Evolutionary conservation across 2,329 filamentous ascomycete genomes (phyloP).

Genomic region (Alternaria burnsii): DNA sequence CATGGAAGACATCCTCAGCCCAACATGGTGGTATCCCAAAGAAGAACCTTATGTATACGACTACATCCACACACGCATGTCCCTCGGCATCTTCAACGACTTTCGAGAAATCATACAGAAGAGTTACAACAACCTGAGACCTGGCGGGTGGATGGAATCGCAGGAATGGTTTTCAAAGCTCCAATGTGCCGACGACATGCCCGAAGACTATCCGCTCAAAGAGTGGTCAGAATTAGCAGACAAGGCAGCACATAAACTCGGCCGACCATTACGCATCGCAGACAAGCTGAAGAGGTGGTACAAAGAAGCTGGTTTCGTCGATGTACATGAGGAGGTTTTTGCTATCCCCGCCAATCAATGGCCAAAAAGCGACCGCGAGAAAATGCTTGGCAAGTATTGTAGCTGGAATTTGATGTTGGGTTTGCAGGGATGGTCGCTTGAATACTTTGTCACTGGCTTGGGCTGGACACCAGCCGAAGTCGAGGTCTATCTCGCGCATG

Average conservation of each 20-base stretch:
- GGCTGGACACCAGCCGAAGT: slow-evolving; percentile 57
- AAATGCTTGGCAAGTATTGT: slow-evolving; percentile 60
- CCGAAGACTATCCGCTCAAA: slow-evolving; percentile 55
- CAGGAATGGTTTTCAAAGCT: slow-evolving; percentile 56
- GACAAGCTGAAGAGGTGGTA: slow-evolving; percentile 64
- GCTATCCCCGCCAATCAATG: slow-evolving; percentile 64
- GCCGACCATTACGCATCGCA: slow-evolving; percentile 60
- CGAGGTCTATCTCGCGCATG: slow-evolving; percentile 55
- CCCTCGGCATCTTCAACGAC: slow-evolving; percentile 66
- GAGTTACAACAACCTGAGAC: slow-evolving; percentile 61
- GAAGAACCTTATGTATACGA: slow-evolving; percentile 56
- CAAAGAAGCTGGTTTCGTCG: slow-evolving; percentile 65
- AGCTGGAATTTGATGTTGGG: slow-evolving; percentile 58
- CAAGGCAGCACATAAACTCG: slow-evolving; percentile 57
- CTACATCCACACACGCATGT: slow-evolving; percentile 66
- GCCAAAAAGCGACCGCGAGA: slow-evolving; percentile 59
- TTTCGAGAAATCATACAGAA: slow-evolving; percentile 65
- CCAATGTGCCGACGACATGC: slow-evolving; percentile 63
- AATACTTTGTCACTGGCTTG: slow-evolving; percentile 54
- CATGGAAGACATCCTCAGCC: slow-evolving; percentile 71
- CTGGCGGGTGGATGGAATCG: slow-evolving; percentile 62
- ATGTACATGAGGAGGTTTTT: slow-evolving; percentile 62
- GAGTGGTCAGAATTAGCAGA: slow-evolving; percentile 58
- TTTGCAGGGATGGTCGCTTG: slow-evolving; percentile 55
- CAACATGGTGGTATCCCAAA: slow-evolving; percentile 64